A percentile compares a stretch with the other conserved stretches of the same genome.
Evolutionary conservation across 2,329 filamentous ascomycete species (phyloP).

Genomic region (Purpureocillium lavendulum): DNA sequence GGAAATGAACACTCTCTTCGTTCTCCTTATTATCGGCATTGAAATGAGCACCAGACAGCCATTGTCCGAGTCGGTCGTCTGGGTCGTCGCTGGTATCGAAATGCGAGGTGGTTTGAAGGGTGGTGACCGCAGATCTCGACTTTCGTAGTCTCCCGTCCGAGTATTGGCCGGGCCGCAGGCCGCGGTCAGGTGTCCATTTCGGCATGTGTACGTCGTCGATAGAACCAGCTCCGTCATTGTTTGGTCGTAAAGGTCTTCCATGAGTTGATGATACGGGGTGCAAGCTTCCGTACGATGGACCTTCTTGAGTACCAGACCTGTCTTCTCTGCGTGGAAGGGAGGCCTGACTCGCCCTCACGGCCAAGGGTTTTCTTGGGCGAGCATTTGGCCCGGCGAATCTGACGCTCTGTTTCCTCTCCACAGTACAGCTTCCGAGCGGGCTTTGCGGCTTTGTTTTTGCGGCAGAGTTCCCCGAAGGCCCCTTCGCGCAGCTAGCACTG

Average conservation of each 20-base stretch:
- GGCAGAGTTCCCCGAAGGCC: conserved; percentile 8
- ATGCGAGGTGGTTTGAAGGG: conserved; percentile 10
- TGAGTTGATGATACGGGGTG: too few species aligned
- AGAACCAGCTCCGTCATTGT: neutral
- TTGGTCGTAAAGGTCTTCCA: too few species aligned
- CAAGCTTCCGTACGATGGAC: too few species aligned
- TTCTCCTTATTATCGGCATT: conserved; percentile 18
- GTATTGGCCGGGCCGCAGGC: too few species aligned
- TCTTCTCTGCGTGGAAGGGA: too few species aligned
- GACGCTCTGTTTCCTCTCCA: conserved; percentile 44
- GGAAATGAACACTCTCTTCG: conserved; percentile 9
- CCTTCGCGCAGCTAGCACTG: conserved; percentile 10
- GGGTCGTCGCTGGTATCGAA: conserved; percentile 2
- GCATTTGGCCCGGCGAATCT: conserved; percentile 37
- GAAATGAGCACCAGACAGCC: conserved; percentile 6
- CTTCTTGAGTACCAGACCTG: too few species aligned
- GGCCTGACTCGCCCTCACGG: conserved; percentile 15
- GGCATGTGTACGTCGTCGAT: neutral
- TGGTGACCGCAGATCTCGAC: conserved; percentile 45
- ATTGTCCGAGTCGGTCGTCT: conserved; percentile 5
- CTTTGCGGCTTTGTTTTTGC: conserved; percentile 11
- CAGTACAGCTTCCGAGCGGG: conserved; percentile 4
- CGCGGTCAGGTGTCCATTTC: neutral
- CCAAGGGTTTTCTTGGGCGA: conserved; percentile 17
- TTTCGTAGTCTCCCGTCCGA: conserved; percentile 36